Percentiles rank a stretch among this genome's conserved stretches.
Evolutionary conservation across 2,329 filamentous ascomycete genomes (phyloP).

Genomic region (Drechslera avenae): DNA sequence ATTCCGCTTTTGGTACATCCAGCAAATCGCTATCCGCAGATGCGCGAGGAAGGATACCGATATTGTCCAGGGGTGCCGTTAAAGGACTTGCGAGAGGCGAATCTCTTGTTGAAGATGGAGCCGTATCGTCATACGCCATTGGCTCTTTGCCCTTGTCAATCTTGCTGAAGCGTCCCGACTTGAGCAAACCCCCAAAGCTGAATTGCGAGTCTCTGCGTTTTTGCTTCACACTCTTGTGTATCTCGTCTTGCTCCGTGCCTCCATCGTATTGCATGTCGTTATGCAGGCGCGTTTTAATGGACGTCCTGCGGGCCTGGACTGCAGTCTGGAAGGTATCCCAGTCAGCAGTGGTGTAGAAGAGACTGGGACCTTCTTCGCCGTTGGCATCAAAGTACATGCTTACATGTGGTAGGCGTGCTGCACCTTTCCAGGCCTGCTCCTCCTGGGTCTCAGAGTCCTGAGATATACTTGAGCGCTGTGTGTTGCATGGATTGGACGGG

Average conservation of each 20-base stretch:
- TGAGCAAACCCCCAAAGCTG: slow-evolving; percentile 1
- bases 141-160: slow-evolving; percentile 12
- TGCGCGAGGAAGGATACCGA: not conserved
- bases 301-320: not conserved
- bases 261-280: not conserved
- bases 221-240: not conserved
- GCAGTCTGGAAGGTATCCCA: slow-evolving; percentile 8
- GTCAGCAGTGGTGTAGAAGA: slow-evolving; percentile 13
- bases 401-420: slow-evolving; percentile 9
- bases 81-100: not conserved
- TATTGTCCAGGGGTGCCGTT: not conserved
- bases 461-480: slow-evolving; percentile 1
- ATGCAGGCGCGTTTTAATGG: not conserved
- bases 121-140: not conserved
- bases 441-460: not conserved
- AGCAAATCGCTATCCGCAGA: not conserved
- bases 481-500: not conserved
- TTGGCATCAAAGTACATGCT: slow-evolving; percentile 5
- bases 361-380: slow-evolving; percentile 10
- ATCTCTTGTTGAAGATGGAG: not conserved
- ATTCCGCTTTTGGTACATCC: not conserved
- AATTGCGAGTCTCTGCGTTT: slow-evolving; percentile 11
- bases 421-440: not conserved
- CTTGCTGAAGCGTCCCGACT: slow-evolving; percentile 5
- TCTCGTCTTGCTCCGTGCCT: not conserved